A percentile compares a stretch with the other conserved stretches of the same genome.
These are phyloP conservation scores for Candida coleopterorum DNA, from an alignment of 805 yeast genomes.

Conservation along the genomic window DNA sequence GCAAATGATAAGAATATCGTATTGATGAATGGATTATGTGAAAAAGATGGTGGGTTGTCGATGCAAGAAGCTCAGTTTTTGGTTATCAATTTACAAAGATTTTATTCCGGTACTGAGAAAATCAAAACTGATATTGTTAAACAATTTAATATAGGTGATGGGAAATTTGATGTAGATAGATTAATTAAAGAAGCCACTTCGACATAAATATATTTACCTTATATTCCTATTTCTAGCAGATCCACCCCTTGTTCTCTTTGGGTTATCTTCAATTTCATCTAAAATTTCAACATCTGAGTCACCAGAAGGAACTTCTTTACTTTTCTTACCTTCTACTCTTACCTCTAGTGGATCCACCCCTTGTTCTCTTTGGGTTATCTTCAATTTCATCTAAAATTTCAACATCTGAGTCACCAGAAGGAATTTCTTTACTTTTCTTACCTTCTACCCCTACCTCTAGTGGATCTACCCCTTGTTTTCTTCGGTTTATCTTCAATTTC, in stretches of 20 bases:
- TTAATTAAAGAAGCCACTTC: constrained; percentile 73
- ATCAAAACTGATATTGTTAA: constrained; percentile 52
- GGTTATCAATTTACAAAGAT: constrained; percentile 71
- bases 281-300: constrained; percentile 7
- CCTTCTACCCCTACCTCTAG: constrained; percentile 1
- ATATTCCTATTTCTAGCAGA: background rate
- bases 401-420: constrained; percentile 6
- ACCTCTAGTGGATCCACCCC: constrained; percentile 2
- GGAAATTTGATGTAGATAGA: constrained; percentile 60
- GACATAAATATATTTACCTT: constrained; percentile 30
- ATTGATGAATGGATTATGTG: constrained; percentile 83
- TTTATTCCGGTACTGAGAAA: constrained; percentile 62
- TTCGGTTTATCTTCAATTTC: constrained; percentile 2
- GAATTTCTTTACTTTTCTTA: background rate
- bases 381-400: constrained; percentile 4
- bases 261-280: constrained; percentile 3
- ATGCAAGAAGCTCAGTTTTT: constrained; percentile 75
- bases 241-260: constrained; percentile 1
- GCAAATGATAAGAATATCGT: constrained; percentile 55
- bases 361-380: constrained; percentile 1
- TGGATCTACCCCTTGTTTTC: constrained; percentile 4
- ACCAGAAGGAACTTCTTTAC: too few species aligned
- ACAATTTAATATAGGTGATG: constrained; percentile 67
- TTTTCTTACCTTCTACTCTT: background rate
- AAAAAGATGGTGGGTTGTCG: constrained; percentile 61